A percentile compares a stretch with the other conserved stretches of the same genome.
phyloP scores from a whole-genome alignment of 768 basidiomycete species.

The Amanita subjunquillea region DNA sequence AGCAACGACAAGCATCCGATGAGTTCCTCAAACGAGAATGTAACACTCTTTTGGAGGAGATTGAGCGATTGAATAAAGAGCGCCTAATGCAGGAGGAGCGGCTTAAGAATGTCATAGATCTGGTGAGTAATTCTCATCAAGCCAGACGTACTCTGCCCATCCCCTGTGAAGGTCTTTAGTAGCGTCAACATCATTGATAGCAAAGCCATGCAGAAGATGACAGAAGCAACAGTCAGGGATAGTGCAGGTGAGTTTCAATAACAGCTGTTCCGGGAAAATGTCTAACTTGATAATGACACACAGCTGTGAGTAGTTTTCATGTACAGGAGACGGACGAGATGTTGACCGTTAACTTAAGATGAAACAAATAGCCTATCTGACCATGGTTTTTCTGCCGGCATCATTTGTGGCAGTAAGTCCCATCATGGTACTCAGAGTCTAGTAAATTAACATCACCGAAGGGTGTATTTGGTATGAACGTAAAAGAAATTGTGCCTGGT shows the following conservation, averaged over 20 bases:
- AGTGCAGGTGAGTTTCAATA: conserved; percentile 13
- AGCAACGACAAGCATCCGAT: conserved; percentile 17
- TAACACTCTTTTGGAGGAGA: conserved; percentile 35
- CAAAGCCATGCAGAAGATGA: conserved; percentile 29
- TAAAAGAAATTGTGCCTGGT: conserved; percentile 29
- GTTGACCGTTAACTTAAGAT: conserved; percentile 19
- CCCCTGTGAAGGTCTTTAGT: conserved; percentile 29
- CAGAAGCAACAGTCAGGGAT: conserved; percentile 26
- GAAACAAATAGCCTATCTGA: conserved; percentile 52
- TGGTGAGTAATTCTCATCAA: conserved; percentile 17
- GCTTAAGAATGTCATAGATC: conserved; percentile 40
- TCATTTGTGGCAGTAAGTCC: conserved; percentile 38
- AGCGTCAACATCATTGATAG: conserved; percentile 40
- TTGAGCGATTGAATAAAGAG: conserved; percentile 33
- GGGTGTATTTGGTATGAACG: conserved; percentile 55
- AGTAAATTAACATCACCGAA: conserved; percentile 10
- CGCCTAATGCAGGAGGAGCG: conserved; percentile 31
- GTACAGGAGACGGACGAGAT: neutral
- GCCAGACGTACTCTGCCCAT: neutral
- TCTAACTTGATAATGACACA: neutral
- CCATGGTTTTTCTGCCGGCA: conserved; percentile 53
- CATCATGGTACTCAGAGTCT: too few species aligned
- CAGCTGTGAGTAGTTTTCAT: conserved; percentile 9
- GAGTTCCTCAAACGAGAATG: conserved; percentile 34
- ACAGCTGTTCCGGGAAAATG: neutral